Evolutionary conservation across 768 basidiomycete genomes (phyloP).

Genomic region (Leccinum barrowsii): DNA sequence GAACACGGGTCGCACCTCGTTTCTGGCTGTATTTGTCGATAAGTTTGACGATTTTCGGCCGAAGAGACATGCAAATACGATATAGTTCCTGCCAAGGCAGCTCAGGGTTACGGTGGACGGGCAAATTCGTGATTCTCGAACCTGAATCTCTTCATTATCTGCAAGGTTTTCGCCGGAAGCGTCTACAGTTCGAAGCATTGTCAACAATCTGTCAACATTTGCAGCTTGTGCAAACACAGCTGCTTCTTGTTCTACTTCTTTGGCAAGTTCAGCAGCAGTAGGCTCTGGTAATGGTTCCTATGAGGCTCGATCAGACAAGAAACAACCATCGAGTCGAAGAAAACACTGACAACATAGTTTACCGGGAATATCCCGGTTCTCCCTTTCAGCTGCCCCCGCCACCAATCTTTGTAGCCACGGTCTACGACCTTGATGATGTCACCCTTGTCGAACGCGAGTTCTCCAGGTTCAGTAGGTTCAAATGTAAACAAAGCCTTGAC

Average conservation of each 20-base stretch:
- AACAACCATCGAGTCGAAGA: neutral
- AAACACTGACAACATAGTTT: slow-evolving; percentile 80
- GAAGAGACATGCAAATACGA: slow-evolving; percentile 79
- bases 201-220: slow-evolving; percentile 77
- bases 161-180: slow-evolving; percentile 78
- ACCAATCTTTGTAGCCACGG: slow-evolving; percentile 94
- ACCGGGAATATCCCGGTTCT: slow-evolving; percentile 95
- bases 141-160: slow-evolving; percentile 88
- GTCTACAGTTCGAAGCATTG: slow-evolving; percentile 71
- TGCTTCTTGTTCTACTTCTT: slow-evolving; percentile 84
- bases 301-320: neutral
- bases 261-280: slow-evolving; percentile 67
- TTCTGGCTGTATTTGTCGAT: slow-evolving; percentile 98
- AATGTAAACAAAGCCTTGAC: slow-evolving; percentile 90
- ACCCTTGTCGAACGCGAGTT: slow-evolving; percentile 87
- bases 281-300: slow-evolving; percentile 87
- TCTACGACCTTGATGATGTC: slow-evolving; percentile 95
- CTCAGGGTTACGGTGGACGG: slow-evolving; percentile 6
- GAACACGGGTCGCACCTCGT: slow-evolving; percentile 43
- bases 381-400: slow-evolving; percentile 88
- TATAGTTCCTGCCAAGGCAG: slow-evolving; percentile 69
- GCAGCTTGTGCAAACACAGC: slow-evolving; percentile 83
- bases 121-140: slow-evolving; percentile 28
- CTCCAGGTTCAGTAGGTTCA: slow-evolving; percentile 81
- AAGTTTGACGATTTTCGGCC: slow-evolving; percentile 93